These are phyloP conservation scores for Yamadazyma epiphylla DNA, from an alignment of 1,139 yeast species.

Conservation along the genomic window DNA sequence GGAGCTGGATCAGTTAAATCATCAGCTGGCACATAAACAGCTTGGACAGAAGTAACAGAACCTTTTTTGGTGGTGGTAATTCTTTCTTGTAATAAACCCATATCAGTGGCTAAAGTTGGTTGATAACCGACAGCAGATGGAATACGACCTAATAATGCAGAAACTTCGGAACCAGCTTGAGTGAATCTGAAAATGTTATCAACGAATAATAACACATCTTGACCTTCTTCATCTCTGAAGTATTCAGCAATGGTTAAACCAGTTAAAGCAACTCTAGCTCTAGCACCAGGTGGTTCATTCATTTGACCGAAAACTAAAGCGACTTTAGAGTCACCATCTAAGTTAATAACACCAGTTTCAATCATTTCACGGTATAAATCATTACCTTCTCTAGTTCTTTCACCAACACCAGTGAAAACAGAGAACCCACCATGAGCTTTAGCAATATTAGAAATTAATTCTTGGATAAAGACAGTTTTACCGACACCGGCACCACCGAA, in stretches of 20 bases:
- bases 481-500: constrained; percentile 99
- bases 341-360: constrained; percentile 99
- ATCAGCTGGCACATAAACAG: constrained; percentile 99
- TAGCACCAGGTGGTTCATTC: constrained; percentile 99
- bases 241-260: constrained; percentile 99
- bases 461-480: constrained; percentile 99
- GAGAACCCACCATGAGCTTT: constrained; percentile 99
- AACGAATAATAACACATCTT: constrained; percentile 98
- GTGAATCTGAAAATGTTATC: constrained; percentile 99
- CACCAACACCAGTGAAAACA: constrained; percentile 99
- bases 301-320: constrained; percentile 99
- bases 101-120: constrained; percentile 99
- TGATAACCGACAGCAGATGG: constrained; percentile 99
- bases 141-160: constrained; percentile 99
- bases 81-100: constrained; percentile 99
- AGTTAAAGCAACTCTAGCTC: constrained; percentile 99
- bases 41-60: constrained; percentile 99
- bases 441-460: constrained; percentile 98
- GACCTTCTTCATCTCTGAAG: constrained; percentile 99
- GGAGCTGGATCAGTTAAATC: constrained; percentile 99
- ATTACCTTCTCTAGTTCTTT: constrained; percentile 99
- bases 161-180: constrained; percentile 99
- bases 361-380: constrained; percentile 99
- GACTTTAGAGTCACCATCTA: constrained; percentile 99
- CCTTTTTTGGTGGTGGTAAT: constrained; percentile 99